Evolutionary conservation across 192 early-diverging fungal genomes (phyloP).

Genomic region (Backusella sp.): DNA sequence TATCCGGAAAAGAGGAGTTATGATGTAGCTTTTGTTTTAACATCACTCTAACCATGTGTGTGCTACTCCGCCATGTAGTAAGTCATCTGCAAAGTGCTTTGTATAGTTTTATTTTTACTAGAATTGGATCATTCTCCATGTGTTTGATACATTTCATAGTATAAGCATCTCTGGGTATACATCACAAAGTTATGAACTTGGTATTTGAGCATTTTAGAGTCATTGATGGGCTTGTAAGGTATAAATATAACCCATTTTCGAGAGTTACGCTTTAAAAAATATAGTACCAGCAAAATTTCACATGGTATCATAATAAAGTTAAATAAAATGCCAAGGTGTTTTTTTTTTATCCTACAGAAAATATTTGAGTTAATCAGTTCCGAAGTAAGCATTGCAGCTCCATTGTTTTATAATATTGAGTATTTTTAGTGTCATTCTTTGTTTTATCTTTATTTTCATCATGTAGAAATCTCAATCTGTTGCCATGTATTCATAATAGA

Average conservation of each 20-base stretch:
- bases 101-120: background rate
- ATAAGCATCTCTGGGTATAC: background rate
- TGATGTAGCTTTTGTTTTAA: background rate
- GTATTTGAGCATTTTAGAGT: background rate
- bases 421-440: background rate
- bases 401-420: background rate
- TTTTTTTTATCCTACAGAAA: background rate
- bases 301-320: background rate
- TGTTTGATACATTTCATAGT: background rate
- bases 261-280: too few relatives aligned
- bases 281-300: background rate
- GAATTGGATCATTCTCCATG: background rate
- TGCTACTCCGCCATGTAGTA: background rate
- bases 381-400: background rate
- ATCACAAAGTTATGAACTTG: background rate
- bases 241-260: background rate
- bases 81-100: background rate
- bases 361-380: background rate
- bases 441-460: background rate
- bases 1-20: background rate
- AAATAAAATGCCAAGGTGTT: background rate
- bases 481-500: too few relatives aligned
- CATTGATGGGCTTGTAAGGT: background rate
- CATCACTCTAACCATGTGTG: background rate
- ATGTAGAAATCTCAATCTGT: too few relatives aligned